phyloP scores from a whole-genome alignment of 2,329 filamentous ascomycete species.

The Berkeleyomyces basicola region DNA sequence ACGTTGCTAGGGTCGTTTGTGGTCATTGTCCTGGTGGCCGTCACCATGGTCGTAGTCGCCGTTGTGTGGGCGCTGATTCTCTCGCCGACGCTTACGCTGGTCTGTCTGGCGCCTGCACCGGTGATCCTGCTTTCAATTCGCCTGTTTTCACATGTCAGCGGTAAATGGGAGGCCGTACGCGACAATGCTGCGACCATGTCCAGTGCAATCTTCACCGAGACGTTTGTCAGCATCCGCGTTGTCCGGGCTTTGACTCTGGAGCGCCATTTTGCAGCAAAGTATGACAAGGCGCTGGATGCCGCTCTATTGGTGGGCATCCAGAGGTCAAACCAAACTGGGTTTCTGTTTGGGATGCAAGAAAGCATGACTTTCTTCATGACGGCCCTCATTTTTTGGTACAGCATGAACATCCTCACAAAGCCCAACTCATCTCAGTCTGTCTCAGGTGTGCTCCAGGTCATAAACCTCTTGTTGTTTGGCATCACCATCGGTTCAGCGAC shows the following conservation, averaged over 20 bases:
- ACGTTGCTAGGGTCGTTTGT: slow-evolving; percentile 66
- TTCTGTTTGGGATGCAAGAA: slow-evolving; percentile 65
- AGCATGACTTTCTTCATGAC: slow-evolving; percentile 54
- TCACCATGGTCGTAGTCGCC: slow-evolving; percentile 50
- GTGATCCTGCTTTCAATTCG: slow-evolving; percentile 50
- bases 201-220: slow-evolving; percentile 46
- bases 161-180: slow-evolving; percentile 53
- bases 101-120: slow-evolving; percentile 53
- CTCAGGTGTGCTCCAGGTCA: slow-evolving; percentile 50
- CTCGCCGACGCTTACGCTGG: slow-evolving; percentile 67
- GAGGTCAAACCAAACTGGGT: slow-evolving; percentile 49
- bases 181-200: slow-evolving; percentile 38
- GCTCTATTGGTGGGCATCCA: slow-evolving; percentile 46
- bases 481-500: slow-evolving; percentile 56
- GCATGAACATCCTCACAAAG: slow-evolving; percentile 43
- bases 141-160: slow-evolving; percentile 46
- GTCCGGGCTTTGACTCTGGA: slow-evolving; percentile 64
- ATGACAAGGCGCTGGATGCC: slow-evolving; percentile 31
- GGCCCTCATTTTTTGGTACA: slow-evolving; percentile 74
- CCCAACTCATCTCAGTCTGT: slow-evolving; percentile 28
- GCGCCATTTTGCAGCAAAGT: slow-evolving; percentile 48
- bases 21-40: slow-evolving; percentile 49
- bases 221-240: slow-evolving; percentile 62
- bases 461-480: slow-evolving; percentile 71
- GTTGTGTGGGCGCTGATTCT: slow-evolving; percentile 57